Evolutionary conservation across 257 asterid genomes (phyloP).

Genomic region (Solanum pennellii): DNA sequence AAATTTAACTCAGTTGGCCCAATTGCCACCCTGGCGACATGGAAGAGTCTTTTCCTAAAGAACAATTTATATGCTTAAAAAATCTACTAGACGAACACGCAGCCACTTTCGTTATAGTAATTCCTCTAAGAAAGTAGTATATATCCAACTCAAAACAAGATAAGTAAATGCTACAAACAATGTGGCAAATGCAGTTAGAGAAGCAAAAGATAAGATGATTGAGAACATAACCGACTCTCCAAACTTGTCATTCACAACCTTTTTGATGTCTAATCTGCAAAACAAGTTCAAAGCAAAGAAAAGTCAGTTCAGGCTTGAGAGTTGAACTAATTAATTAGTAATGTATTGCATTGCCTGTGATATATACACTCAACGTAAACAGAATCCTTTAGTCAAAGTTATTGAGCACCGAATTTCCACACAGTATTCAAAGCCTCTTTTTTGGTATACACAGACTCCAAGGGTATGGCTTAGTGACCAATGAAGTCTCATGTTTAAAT

Average conservation of each 20-base stretch:
- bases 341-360: neutral
- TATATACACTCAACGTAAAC: neutral
- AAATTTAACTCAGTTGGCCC: too few species aligned
- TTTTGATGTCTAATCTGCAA: constrained; percentile 63
- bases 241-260: constrained; percentile 46
- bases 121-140: neutral
- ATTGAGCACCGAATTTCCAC: neutral
- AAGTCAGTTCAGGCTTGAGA: neutral
- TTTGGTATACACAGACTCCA: neutral
- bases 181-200: constrained; percentile 59
- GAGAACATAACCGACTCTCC: constrained; percentile 52
- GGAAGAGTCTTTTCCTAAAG: too few species aligned
- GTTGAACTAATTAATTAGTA: neutral
- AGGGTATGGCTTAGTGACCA: too few species aligned
- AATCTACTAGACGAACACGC: neutral
- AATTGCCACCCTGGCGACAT: too few species aligned
- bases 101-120: neutral
- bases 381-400: neutral
- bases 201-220: constrained; percentile 40
- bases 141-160: neutral
- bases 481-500: too few species aligned
- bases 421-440: neutral
- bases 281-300: neutral
- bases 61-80: too few species aligned
- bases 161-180: constrained; percentile 8